Base-by-base conservation (phyloP, 495 filamentous ascomycete species). In the Eremomyces bilateralis region DNA sequence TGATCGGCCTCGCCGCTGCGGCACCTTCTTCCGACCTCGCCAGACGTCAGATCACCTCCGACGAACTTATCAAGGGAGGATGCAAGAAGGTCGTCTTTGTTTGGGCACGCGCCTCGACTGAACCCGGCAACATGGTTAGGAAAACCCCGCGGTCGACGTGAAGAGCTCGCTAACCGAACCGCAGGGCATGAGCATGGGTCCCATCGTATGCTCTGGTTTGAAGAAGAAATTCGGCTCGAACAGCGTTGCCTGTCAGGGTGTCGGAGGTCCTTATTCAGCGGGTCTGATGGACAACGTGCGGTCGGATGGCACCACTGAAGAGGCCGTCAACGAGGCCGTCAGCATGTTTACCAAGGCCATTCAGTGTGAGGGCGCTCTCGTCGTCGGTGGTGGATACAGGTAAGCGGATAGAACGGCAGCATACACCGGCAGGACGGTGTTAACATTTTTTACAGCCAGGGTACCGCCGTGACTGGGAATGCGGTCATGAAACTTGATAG, bases 11-110 rank as follows among this genome's bases (percentile, higher is more conserved):
- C 24, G 24, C 24, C 8, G 8, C 13, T 28, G 24, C 24, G 24
- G 24, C 24, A 13, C 24, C 24, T 8, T n/a, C n/a, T n/a, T 8
- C 24, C 8, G 24, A 28, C 8, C 24, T 28, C 8, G 24, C 8
- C 8, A 8, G 24, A 8, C 35, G 29, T 33, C 19, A 21, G 10
- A 37, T 11, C 21, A 33, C 30, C 8, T 8, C 30, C 8, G 58
- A 60, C 34, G 54, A 54, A 19, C 42, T 59, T 0, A 43, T 42
- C 5, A 36, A 40, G 17, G 33, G 36, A 4, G 21, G 34, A 4
- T 61, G 57, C 42, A 54, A 47, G 19, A 47, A 53, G 3, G 48
- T 53, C 18, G 59, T 57, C 1, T 42, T 61, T 21, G 53, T 61
- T 29, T 61, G 48, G 33, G 57, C 57, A 22, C 49, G 57, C 8